Percentiles rank a stretch among this genome's conserved stretches.
Evolutionary conservation across 2,329 filamentous ascomycete species (phyloP).

Genomic region (Teratosphaeriaceae sp.): DNA sequence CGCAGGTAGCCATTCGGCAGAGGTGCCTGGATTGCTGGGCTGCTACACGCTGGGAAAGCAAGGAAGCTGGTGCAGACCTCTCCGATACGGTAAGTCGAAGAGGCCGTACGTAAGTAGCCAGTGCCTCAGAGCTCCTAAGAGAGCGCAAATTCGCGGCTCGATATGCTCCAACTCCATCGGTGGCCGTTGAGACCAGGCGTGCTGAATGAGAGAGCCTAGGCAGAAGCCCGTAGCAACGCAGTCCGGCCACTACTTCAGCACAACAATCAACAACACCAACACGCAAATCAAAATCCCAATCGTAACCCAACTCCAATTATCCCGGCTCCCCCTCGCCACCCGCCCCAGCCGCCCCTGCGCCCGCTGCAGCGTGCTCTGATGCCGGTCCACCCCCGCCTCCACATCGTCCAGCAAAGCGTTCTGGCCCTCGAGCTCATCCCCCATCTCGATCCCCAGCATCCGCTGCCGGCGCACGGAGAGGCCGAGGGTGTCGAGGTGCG

Average conservation of each 20-base stretch:
- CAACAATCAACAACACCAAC: conserved; percentile 72
- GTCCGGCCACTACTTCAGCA: conserved; percentile 77
- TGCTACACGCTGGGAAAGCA: too few relatives aligned
- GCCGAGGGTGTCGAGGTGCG: conserved; percentile 84
- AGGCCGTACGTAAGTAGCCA: too few relatives aligned
- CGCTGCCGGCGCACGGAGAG: conserved; percentile 81
- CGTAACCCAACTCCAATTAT: conserved; percentile 85
- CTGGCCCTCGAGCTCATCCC: conserved; percentile 89
- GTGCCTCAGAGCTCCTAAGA: too few relatives aligned
- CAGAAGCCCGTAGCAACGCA: too few relatives aligned
- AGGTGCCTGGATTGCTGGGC: too few relatives aligned
- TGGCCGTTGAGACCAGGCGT: too few relatives aligned
- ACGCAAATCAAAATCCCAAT: conserved; percentile 73
- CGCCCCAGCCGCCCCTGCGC: conserved; percentile 66
- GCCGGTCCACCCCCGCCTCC: conserved; percentile 74
- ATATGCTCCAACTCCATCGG: too few relatives aligned
- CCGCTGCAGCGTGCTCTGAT: conserved; percentile 67
- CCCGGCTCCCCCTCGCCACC: conserved; percentile 66
- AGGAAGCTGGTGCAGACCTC: too few relatives aligned
- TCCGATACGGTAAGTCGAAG: too few relatives aligned
- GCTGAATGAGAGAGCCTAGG: too few relatives aligned
- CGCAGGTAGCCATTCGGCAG: too few relatives aligned
- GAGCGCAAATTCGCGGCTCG: too few relatives aligned
- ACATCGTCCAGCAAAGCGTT: conserved; percentile 84
- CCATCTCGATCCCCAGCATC: conserved; percentile 91